phyloP scores from a whole-genome alignment of 2,329 filamentous ascomycete genomes.

The Aspergillus pseudonomiae region DNA sequence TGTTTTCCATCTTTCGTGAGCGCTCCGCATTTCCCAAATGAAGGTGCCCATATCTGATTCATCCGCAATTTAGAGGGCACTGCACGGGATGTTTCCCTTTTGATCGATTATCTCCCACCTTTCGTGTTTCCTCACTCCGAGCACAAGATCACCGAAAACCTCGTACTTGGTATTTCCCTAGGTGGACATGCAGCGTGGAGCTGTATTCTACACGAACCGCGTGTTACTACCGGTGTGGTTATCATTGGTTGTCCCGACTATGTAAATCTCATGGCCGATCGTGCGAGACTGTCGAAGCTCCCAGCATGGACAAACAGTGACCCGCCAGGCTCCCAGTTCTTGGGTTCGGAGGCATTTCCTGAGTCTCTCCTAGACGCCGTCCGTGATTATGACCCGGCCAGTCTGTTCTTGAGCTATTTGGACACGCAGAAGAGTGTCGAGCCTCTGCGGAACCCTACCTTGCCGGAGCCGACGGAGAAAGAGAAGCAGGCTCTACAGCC shows the following conservation, averaged over 20 bases:
- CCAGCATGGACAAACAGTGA: slow-evolving; percentile 60
- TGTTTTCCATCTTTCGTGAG: slow-evolving; percentile 77
- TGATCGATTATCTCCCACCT: slow-evolving; percentile 77
- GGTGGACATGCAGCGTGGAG: slow-evolving; percentile 91
- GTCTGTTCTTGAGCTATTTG: slow-evolving; percentile 65
- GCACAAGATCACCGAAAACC: slow-evolving; percentile 60
- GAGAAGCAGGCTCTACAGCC: slow-evolving; percentile 50
- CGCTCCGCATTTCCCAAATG: slow-evolving; percentile 10
- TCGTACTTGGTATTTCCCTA: slow-evolving; percentile 80
- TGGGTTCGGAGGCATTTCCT: slow-evolving; percentile 80
- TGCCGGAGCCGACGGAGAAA: slow-evolving; percentile 43
- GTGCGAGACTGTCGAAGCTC: slow-evolving; percentile 72
- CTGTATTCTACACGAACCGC: slow-evolving; percentile 73
- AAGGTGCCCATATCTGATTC: not conserved
- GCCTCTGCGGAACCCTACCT: slow-evolving; percentile 31
- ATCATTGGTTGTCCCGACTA: slow-evolving; percentile 92
- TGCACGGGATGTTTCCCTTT: slow-evolving; percentile 70
- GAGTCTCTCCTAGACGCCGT: slow-evolving; percentile 65
- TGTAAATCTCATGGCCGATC: slow-evolving; percentile 75
- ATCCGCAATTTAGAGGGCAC: slow-evolving; percentile 57
- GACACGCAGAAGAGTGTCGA: slow-evolving; percentile 23
- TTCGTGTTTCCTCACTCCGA: slow-evolving; percentile 66
- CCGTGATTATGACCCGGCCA: slow-evolving; percentile 72
- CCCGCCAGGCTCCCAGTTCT: slow-evolving; percentile 63
- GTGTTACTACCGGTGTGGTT: slow-evolving; percentile 75